These are phyloP conservation scores for Fraxinus pennsylvanica DNA, from an alignment of 257 asterid genomes.

Conservation along the genomic window DNA sequence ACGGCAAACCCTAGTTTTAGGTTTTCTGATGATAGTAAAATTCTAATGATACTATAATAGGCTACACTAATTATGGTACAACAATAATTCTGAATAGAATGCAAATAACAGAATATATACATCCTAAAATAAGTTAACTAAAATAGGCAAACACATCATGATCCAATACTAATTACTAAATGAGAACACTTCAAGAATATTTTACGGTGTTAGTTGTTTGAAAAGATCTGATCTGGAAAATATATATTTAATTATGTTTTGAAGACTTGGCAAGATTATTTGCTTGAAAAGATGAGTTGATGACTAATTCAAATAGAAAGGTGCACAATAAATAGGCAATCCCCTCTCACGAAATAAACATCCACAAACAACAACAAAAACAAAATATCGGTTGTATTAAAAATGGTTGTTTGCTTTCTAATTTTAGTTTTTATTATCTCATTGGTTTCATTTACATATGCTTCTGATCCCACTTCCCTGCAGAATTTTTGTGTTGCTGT, in stretches of 20 bases:
- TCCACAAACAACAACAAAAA: not conserved
- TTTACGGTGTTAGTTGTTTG: too few species aligned
- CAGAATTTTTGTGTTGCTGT: constrained; percentile 3
- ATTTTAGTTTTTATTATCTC: too few species aligned
- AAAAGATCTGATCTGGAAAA: not conserved
- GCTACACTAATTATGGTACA: too few species aligned
- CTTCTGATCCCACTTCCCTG: not conserved
- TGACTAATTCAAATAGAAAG: not conserved
- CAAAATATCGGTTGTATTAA: not conserved
- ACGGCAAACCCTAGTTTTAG: too few species aligned
- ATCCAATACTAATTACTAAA: not conserved
- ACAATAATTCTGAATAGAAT: too few species aligned
- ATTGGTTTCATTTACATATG: too few species aligned
- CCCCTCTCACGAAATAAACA: not conserved
- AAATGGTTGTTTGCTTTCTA: too few species aligned
- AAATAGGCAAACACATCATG: too few species aligned
- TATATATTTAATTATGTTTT: not conserved
- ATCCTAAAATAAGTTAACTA: too few species aligned
- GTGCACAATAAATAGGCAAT: not conserved
- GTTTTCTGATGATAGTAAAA: too few species aligned
- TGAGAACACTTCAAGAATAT: not conserved
- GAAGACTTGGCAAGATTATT: not conserved
- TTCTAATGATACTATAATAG: too few species aligned
- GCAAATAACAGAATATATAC: too few species aligned
- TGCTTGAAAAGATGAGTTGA: not conserved